Percentiles rank a stretch among this genome's conserved stretches.
Evolutionary conservation across 1,284 basidiomycete genomes (phyloP).

Genomic region (Rhodotorula mucilaginosa): DNA sequence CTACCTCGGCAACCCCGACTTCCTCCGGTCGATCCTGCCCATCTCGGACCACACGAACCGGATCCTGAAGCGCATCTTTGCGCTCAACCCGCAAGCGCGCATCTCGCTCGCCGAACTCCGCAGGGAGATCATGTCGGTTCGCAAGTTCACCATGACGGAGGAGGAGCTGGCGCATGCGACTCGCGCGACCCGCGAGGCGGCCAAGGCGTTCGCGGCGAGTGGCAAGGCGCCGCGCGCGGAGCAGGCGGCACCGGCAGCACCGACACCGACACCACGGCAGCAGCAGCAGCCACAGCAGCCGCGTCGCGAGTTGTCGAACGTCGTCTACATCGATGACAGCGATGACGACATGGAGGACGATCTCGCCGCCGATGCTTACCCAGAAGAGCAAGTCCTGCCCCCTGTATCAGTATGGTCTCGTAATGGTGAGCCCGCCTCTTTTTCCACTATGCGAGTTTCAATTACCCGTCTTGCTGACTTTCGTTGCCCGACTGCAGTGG

Average conservation of each 20-base stretch:
- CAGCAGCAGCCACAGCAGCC: neutral
- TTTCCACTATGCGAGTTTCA: no score
- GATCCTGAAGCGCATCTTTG: conserved; percentile 60
- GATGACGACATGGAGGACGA: conserved; percentile 17
- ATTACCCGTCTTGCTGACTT: neutral
- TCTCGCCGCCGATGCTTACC: conserved; percentile 14
- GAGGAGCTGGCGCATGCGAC: conserved; percentile 55
- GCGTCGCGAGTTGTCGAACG: neutral
- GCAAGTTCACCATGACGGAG: conserved; percentile 65
- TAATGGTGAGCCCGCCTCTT: conserved; percentile 7
- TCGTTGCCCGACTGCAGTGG: neutral
- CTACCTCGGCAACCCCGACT: conserved; percentile 65
- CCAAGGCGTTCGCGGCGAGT: conserved; percentile 41
- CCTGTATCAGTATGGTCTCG: conserved; percentile 6
- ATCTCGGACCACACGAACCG: conserved; percentile 62
- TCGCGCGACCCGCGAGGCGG: conserved; percentile 46
- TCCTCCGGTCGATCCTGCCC: conserved; percentile 67
- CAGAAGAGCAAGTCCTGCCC: conserved; percentile 17
- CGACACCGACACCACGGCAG: no score
- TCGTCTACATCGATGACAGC: conserved; percentile 18
- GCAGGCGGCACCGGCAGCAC: neutral
- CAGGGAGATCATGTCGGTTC: conserved; percentile 58
- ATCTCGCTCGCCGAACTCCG: conserved; percentile 63
- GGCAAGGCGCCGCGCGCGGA: neutral
- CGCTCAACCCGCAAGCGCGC: conserved; percentile 51